Percentiles rank a stretch among this genome's conserved stretches.
Evolutionary conservation across 208 protist species (phyloP).

Genomic region (Wallacemonas rigidus): DNA sequence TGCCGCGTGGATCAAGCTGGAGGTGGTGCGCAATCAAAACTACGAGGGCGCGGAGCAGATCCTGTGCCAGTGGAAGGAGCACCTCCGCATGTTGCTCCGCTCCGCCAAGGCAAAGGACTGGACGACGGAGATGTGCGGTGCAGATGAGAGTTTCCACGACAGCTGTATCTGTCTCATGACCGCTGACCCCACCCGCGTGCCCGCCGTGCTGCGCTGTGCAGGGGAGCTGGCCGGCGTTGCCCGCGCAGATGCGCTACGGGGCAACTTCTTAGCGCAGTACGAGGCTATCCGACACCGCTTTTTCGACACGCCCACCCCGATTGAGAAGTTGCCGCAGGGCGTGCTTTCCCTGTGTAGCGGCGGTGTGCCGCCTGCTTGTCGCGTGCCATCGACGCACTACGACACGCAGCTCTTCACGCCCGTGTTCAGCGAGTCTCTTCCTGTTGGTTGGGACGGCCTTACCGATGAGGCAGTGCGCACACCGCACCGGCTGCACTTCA

Average conservation of each 20-base stretch:
- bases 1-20: slow-evolving; percentile 65
- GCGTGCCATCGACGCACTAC: slow-evolving; percentile 3
- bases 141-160: slow-evolving; percentile 73
- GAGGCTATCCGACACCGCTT: slow-evolving; percentile 34
- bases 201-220: slow-evolving; percentile 35
- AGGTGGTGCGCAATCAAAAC: slow-evolving; percentile 66
- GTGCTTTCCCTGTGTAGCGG: neutral
- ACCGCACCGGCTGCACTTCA: neutral
- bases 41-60: slow-evolving; percentile 36
- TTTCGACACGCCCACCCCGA: slow-evolving; percentile 14
- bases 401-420: slow-evolving; percentile 11
- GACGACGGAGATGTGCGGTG: slow-evolving; percentile 59
- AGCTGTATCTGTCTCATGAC: slow-evolving; percentile 49
- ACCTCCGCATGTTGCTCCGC: slow-evolving; percentile 69
- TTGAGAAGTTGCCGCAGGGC: neutral
- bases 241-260: slow-evolving; percentile 7
- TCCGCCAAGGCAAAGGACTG: slow-evolving; percentile 55
- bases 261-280: slow-evolving; percentile 30
- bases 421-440: neutral
- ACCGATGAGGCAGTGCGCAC: neutral
- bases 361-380: neutral
- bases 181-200: slow-evolving; percentile 26
- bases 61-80: slow-evolving; percentile 79
- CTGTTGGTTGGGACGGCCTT: neutral
- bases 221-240: slow-evolving; percentile 33